phyloP scores from a whole-genome alignment of 2,329 filamentous ascomycete species.

The Clonostachys rosea region DNA sequence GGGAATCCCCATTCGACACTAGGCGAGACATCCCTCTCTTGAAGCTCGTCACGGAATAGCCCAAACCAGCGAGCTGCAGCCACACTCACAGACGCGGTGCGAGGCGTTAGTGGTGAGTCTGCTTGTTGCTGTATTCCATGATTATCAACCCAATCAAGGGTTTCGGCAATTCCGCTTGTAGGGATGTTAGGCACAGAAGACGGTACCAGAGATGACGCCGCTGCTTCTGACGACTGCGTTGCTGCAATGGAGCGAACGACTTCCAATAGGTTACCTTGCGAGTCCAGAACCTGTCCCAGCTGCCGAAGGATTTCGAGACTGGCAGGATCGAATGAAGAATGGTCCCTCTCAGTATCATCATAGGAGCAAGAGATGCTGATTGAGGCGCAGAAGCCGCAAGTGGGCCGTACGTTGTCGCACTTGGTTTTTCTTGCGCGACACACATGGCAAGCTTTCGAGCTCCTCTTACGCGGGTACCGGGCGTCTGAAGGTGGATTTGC shows the following conservation, averaged over 20 bases:
- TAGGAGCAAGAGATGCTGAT: conserved; percentile 24
- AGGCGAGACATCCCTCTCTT: neutral
- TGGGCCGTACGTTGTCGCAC: conserved; percentile 27
- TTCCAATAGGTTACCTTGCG: conserved; percentile 11
- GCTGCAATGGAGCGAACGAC: conserved; percentile 7
- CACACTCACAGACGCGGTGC: conserved; percentile 11
- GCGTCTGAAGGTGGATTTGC: conserved; percentile 8
- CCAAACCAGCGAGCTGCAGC: conserved; percentile 16
- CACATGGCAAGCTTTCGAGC: conserved; percentile 24
- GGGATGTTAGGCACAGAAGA: neutral
- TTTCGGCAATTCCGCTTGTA: neutral
- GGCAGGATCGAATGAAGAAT: conserved; percentile 24
- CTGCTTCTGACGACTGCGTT: neutral
- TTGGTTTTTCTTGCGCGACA: conserved; percentile 28
- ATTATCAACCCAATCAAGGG: neutral
- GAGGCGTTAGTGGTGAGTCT: conserved; percentile 11
- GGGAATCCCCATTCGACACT: conserved; percentile 2
- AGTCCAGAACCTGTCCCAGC: conserved; percentile 10
- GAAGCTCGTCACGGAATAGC: conserved; percentile 3
- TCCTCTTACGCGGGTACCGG: conserved; percentile 20
- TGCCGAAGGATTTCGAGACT: conserved; percentile 23
- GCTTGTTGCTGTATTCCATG: conserved; percentile 4
- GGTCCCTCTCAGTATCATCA: conserved; percentile 15
- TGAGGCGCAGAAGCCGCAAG: conserved; percentile 25
- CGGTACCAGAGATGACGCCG: neutral